Evolutionary conservation across 2,329 filamentous ascomycete species (phyloP).

Genomic region (Daldinia sp.): DNA sequence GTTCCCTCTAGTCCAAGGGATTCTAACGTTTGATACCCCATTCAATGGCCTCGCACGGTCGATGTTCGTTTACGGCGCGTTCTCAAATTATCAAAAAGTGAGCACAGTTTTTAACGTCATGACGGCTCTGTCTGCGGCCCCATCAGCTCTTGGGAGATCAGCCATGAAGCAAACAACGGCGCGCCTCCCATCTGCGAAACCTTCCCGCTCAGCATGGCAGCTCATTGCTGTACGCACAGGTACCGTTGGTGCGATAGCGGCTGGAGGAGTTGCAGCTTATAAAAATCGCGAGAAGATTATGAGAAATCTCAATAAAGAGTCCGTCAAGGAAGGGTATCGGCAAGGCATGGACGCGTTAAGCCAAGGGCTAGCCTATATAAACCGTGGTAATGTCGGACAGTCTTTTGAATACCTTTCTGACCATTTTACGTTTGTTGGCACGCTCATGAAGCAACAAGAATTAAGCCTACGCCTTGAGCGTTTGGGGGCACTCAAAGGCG

Average conservation of each 20-base stretch:
- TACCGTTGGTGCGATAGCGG: conserved; percentile 81
- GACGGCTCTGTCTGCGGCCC: conserved; percentile 61
- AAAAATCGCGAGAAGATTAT: conserved; percentile 75
- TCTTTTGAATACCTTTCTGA: conserved; percentile 82
- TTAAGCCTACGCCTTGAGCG: conserved; percentile 72
- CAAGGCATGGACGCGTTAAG: conserved; percentile 59
- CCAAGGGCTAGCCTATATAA: conserved; percentile 65
- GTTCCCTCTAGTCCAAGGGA: conserved; percentile 82
- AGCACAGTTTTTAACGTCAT: conserved; percentile 65
- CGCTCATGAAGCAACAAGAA: conserved; percentile 77
- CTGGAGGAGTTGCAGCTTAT: conserved; percentile 83
- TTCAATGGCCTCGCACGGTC: conserved; percentile 72
- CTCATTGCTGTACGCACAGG: conserved; percentile 80
- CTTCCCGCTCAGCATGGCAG: conserved; percentile 58
- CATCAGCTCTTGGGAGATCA: conserved; percentile 53
- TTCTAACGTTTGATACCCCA: conserved; percentile 86
- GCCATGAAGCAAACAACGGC: conserved; percentile 45
- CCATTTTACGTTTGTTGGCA: conserved; percentile 86
- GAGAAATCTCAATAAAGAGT: conserved; percentile 57
- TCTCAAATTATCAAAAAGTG: conserved; percentile 67
- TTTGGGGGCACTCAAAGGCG: conserved; percentile 65
- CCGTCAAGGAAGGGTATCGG: conserved; percentile 58
- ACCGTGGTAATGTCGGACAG: conserved; percentile 66
- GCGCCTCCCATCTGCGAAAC: conserved; percentile 30
- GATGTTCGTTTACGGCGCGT: conserved; percentile 68